Base-by-base conservation (phyloP, 2,329 filamentous ascomycete genomes). In the Colletotrichum higginsianum region DNA sequence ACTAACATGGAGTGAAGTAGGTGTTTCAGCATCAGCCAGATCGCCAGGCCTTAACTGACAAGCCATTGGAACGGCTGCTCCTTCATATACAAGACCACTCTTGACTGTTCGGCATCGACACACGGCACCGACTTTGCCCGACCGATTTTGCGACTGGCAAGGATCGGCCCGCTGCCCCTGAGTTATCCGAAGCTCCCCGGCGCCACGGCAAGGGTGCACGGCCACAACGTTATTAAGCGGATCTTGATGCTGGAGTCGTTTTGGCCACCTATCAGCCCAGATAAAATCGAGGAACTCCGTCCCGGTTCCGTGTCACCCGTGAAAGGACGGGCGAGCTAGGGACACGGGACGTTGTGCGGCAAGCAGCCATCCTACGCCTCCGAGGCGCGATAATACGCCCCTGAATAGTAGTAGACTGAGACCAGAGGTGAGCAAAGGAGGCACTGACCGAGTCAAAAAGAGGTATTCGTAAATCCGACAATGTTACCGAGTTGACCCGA, bases 211-310 rank as follows among this genome's bases (percentile, higher is more conserved):
- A 50, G 50, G 50, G 55, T 7, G 56, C 64, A 67, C 67, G 50
- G 30, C 35, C 57, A 44, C 67, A 71, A 67, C 63, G 62, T 67
- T 71, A 61, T 61, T 67, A 53, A 30, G 67, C 62, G 67, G 62
- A 70, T 53, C 61, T 58, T 18, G 21, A 40, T 30, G 38, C 21
- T 46, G 26, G 50, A 6, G 13, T 13, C 47, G 23, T 23, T 18
- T 52, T 5, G 13, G 57, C 7, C 30, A 35, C 30, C 30, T 35
- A 7, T 21, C 18, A 18, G 30, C 18, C 26, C 30, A 44, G n/a
- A n/a, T 21, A 4, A 18, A 4, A 30, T 30, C 1, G 15, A 3
- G 5, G 4, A 2, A 21, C 52, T n/a, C n/a, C 18, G 16, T 15
- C 11, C 52, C 9, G 52, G 15, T 38, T 12, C 21, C 16, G 18